Evolutionary conservation across 768 basidiomycete species (phyloP).

Genomic region (Lanmaoa rubissima): DNA sequence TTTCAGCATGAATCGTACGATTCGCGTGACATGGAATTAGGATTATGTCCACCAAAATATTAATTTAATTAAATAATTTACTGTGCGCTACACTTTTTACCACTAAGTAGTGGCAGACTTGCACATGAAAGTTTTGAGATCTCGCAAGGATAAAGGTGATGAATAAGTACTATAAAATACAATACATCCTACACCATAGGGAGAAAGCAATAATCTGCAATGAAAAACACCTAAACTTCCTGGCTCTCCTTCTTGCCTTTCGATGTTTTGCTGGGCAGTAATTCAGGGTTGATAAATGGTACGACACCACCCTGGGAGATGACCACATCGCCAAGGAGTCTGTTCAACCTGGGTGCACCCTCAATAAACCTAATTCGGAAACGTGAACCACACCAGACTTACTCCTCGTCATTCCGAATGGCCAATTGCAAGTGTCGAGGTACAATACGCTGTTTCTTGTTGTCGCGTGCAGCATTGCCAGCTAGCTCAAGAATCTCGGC

Average conservation of each 20-base stretch:
- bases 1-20: too few species aligned
- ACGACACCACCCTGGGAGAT: slow-evolving; percentile 65
- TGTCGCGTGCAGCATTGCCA: slow-evolving; percentile 53
- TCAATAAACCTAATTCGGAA: neutral
- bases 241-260: slow-evolving; percentile 53
- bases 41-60: too few species aligned
- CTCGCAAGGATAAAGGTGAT: slow-evolving; percentile 9
- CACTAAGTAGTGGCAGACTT: neutral
- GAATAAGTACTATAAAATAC: slow-evolving; percentile 35
- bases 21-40: too few species aligned
- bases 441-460: slow-evolving; percentile 62
- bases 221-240: slow-evolving; percentile 36
- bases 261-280: slow-evolving; percentile 51
- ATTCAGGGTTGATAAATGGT: slow-evolving; percentile 49
- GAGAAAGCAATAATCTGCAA: slow-evolving; percentile 16
- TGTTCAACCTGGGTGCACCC: slow-evolving; percentile 31
- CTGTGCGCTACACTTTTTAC: too few species aligned
- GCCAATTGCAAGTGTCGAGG: slow-evolving; percentile 66
- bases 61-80: too few species aligned
- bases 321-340: slow-evolving; percentile 45
- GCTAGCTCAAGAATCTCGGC: slow-evolving; percentile 65
- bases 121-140: neutral
- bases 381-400: neutral
- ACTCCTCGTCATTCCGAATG: slow-evolving; percentile 63
- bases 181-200: slow-evolving; percentile 29